Percentiles rank a stretch among this genome's conserved stretches.
Evolutionary conservation across 257 asterid genomes (phyloP).

Genomic region (Hygrophila difformis): DNA sequence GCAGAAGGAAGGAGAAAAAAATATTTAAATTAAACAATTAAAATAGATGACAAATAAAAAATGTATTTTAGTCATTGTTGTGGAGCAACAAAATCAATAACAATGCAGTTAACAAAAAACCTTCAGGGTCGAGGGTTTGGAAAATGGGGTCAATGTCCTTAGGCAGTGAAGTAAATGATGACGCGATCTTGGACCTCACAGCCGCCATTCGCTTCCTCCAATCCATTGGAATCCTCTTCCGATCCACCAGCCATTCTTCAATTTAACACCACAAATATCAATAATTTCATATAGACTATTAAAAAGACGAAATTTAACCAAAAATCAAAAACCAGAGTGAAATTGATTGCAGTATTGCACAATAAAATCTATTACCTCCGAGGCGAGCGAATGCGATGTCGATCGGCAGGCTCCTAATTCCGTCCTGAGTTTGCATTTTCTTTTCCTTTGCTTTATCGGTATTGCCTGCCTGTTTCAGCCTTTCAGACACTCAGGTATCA

Average conservation of each 20-base stretch:
- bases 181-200: slow-evolving; percentile 62
- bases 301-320: neutral
- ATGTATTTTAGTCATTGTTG: no score
- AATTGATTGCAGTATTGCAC: neutral
- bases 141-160: slow-evolving; percentile 73
- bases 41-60: no score
- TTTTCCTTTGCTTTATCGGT: no score
- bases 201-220: slow-evolving; percentile 87
- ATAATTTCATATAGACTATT: slow-evolving; percentile 2
- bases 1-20: no score
- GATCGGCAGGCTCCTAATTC: slow-evolving; percentile 76
- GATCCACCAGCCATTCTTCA: slow-evolving; percentile 96
- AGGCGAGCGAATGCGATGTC: slow-evolving; percentile 93
- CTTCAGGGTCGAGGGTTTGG: slow-evolving; percentile 73
- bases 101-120: slow-evolving; percentile 21
- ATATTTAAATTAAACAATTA: no score
- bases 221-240: slow-evolving; percentile 80
- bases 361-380: slow-evolving; percentile 70
- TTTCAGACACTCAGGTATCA: no score
- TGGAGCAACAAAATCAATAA: no score
- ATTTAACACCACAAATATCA: no score
- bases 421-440: slow-evolving; percentile 61
- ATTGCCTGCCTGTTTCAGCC: no score
- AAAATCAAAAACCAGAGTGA: neutral
- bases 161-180: slow-evolving; percentile 72